phyloP scores from a whole-genome alignment of 768 basidiomycete species.

The Candolleomyces efflorescens region DNA sequence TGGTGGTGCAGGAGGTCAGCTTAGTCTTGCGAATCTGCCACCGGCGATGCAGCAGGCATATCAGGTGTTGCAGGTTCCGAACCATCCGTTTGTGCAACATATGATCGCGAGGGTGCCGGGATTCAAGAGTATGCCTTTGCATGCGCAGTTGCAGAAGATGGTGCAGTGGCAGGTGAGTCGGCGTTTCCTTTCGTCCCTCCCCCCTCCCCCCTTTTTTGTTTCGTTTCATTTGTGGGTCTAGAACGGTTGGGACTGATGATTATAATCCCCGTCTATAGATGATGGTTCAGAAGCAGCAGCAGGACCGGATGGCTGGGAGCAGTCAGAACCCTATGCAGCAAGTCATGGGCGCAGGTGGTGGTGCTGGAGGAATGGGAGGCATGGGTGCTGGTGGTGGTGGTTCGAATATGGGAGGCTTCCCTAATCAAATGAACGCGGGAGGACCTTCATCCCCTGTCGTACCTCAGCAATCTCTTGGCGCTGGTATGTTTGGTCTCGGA shows the following conservation, averaged over 20 bases:
- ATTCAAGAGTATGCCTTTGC: slow-evolving; percentile 47
- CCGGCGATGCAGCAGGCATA: slow-evolving; percentile 34
- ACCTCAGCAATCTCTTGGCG: neutral
- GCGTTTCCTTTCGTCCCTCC: neutral
- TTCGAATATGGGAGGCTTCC: slow-evolving; percentile 4
- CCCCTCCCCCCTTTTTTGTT: neutral
- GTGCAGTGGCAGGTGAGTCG: slow-evolving; percentile 44
- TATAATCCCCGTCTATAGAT: neutral
- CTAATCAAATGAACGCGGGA: neutral
- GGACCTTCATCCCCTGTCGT: slow-evolving; percentile 2
- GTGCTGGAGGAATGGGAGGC: neutral
- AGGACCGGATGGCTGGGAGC: neutral
- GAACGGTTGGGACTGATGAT: no score
- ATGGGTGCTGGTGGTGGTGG: neutral
- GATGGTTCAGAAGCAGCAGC: slow-evolving; percentile 15
- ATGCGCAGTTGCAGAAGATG: slow-evolving; percentile 59
- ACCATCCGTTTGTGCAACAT: slow-evolving; percentile 56
- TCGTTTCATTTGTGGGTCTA: neutral
- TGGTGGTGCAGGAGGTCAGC: neutral
- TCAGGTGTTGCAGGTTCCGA: slow-evolving; percentile 48
- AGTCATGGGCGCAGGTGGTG: neutral
- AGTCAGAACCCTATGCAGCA: slow-evolving; percentile 6
- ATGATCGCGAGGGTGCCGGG: slow-evolving; percentile 47
- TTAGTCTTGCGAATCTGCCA: slow-evolving; percentile 8
- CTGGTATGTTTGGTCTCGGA: neutral